Percentiles rank a stretch among this genome's conserved stretches.
Evolutionary conservation across 495 filamentous ascomycete genomes (phyloP).

Genomic region (Lophiostoma macrostomum): DNA sequence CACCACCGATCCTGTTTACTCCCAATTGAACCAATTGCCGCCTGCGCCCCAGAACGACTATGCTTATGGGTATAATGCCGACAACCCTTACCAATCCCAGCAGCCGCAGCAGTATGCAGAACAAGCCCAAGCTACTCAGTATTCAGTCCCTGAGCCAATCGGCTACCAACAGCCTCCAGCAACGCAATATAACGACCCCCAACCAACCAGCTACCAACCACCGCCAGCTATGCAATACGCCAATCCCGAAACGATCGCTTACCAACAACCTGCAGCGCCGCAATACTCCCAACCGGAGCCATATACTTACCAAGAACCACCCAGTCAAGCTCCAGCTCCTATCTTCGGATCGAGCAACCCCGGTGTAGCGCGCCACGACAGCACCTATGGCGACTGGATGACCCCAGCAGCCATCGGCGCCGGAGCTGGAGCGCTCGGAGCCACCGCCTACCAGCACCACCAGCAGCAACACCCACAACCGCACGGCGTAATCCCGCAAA

Average conservation of each 20-base stretch:
- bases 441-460: conserved; percentile 29
- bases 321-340: background rate
- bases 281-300: no score
- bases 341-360: no score
- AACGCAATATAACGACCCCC: conserved; percentile 5
- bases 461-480: conserved; percentile 24
- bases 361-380: conserved; percentile 27
- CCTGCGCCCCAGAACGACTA: conserved; percentile 7
- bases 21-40: conserved; percentile 8
- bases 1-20: conserved; percentile 5
- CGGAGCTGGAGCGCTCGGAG: conserved; percentile 33
- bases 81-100: conserved; percentile 16
- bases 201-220: background rate
- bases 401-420: conserved; percentile 39
- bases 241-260: conserved; percentile 2
- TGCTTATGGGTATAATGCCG: conserved; percentile 2
- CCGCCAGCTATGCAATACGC: background rate
- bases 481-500: no score
- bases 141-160: no score
- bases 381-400: conserved; percentile 43
- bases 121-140: no score
- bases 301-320: background rate
- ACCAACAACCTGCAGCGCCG: background rate
- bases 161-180: conserved; percentile 1
- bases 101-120: no score